These are phyloP conservation scores for Phaeodactylum tricornutum DNA, from an alignment of 108 stramenopile genomes.

Conservation along the genomic window DNA sequence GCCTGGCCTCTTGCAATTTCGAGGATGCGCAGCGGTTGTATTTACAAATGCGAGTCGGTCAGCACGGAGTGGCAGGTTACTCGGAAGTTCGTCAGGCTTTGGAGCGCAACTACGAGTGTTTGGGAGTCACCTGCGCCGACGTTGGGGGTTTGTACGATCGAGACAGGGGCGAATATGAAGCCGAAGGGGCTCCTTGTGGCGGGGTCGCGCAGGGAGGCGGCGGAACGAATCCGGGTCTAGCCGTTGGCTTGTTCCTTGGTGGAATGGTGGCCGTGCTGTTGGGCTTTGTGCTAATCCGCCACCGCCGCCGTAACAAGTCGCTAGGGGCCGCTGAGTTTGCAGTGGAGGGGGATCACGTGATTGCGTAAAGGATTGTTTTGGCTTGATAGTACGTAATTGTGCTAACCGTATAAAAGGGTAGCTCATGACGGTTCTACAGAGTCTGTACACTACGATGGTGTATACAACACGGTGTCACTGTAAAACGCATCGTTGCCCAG, in stretches of 20 bases:
- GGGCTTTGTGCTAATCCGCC: too few relatives aligned
- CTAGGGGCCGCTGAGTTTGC: too few relatives aligned
- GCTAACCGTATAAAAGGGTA: too few relatives aligned
- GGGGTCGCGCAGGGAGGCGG: not conserved
- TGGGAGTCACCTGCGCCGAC: constrained; percentile 45
- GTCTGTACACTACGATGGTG: too few relatives aligned
- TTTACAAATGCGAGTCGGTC: constrained; percentile 30
- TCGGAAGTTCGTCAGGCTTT: constrained; percentile 45
- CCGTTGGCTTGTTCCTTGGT: not conserved
- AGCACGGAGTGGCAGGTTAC: constrained; percentile 7
- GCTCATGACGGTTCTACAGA: too few relatives aligned
- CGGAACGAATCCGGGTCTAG: not conserved
- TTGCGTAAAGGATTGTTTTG: too few relatives aligned
- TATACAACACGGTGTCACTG: too few relatives aligned
- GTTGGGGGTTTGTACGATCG: constrained; percentile 53
- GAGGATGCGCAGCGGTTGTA: constrained; percentile 38
- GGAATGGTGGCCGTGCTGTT: too few relatives aligned
- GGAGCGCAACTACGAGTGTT: constrained; percentile 35
- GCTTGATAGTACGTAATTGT: too few relatives aligned
- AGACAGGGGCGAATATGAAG: constrained; percentile 13
- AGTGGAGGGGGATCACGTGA: too few relatives aligned
- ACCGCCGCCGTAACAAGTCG: too few relatives aligned
- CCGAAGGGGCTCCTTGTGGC: constrained; percentile 26
- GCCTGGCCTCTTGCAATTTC: constrained; percentile 22
- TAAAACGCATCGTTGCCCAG: too few relatives aligned